These are phyloP conservation scores for Epichloe festucae DNA, from an alignment of 2,329 filamentous ascomycete genomes.

Conservation along the genomic window DNA sequence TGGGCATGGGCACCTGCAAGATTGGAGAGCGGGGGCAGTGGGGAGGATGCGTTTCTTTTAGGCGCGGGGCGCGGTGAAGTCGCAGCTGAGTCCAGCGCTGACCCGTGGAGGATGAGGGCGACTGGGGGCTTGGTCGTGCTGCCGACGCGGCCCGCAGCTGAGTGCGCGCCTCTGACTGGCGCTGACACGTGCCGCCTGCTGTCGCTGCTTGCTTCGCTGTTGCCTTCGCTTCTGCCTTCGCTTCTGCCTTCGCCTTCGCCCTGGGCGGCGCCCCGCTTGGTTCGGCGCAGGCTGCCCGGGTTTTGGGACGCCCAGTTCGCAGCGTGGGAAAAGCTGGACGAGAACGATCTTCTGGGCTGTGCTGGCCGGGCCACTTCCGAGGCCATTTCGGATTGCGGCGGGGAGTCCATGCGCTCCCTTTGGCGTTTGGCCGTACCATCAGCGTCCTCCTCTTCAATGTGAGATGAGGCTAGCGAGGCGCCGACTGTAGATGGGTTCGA, in stretches of 20 bases:
- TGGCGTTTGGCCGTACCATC: slow-evolving; percentile 5
- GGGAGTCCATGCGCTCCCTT: slow-evolving; percentile 11
- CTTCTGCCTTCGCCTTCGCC: slow-evolving; percentile 17
- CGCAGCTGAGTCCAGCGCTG: slow-evolving; percentile 8
- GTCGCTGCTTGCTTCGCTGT: slow-evolving; percentile 19
- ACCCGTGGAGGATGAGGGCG: slow-evolving; percentile 7
- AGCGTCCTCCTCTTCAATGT: slow-evolving; percentile 12
- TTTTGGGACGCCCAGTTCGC: slow-evolving; percentile 42
- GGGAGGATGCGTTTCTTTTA: slow-evolving; percentile 39
- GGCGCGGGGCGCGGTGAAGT: slow-evolving; percentile 16
- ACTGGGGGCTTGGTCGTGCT: slow-evolving; percentile 4
- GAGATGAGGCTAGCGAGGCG: slow-evolving; percentile 12
- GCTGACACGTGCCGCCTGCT: slow-evolving; percentile 42
- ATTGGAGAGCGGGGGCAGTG: slow-evolving; percentile 39
- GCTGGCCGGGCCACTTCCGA: slow-evolving; percentile 26
- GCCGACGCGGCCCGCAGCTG: slow-evolving; percentile 14
- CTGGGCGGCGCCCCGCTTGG: slow-evolving; percentile 35
- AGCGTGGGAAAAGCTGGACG: slow-evolving; percentile 46
- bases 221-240: slow-evolving; percentile 17
- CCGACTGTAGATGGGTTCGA: slow-evolving; percentile 13
- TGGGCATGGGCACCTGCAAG: slow-evolving; percentile 36
- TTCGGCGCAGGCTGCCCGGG: slow-evolving; percentile 40
- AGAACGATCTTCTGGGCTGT: slow-evolving; percentile 39
- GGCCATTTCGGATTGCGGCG: slow-evolving; percentile 13
- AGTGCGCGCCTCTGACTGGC: slow-evolving; percentile 25